Evolutionary conservation across 306 rosid species (phyloP).

Genomic region (Cyamopsis tetragonoloba): DNA sequence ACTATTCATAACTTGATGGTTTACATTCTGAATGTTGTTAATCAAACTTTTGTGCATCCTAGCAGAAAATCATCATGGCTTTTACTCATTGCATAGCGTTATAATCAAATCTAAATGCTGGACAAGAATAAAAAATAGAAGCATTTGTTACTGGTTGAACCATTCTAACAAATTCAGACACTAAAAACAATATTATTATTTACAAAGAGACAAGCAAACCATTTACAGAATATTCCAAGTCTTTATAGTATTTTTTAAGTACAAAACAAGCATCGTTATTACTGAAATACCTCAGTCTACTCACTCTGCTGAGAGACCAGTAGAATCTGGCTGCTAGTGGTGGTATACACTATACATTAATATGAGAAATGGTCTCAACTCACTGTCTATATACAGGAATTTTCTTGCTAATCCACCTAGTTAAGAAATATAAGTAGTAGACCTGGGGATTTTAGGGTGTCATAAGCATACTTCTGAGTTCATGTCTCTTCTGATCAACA

Average conservation of each 20-base stretch:
- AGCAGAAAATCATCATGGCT: background rate
- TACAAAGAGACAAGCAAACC: background rate
- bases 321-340: constrained; percentile 1
- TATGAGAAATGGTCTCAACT: background rate
- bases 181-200: constrained; percentile 1
- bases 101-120: constrained; percentile 4
- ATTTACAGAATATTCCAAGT: background rate
- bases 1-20: background rate
- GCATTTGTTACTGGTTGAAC: background rate
- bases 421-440: background rate
- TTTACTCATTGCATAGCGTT: background rate
- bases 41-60: background rate
- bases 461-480: constrained; percentile 44
- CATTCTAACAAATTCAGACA: constrained; percentile 2
- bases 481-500: constrained; percentile 43
- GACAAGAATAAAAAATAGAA: background rate
- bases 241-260: background rate
- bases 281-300: background rate
- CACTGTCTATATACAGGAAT: background rate
- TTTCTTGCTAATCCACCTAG: background rate
- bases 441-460: constrained; percentile 25
- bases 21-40: background rate
- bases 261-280: constrained; percentile 19
- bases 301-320: background rate
- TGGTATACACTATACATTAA: background rate